These are phyloP conservation scores for Wallacemonas sp. DNA, from an alignment of 208 protist species.

Conservation along the genomic window DNA sequence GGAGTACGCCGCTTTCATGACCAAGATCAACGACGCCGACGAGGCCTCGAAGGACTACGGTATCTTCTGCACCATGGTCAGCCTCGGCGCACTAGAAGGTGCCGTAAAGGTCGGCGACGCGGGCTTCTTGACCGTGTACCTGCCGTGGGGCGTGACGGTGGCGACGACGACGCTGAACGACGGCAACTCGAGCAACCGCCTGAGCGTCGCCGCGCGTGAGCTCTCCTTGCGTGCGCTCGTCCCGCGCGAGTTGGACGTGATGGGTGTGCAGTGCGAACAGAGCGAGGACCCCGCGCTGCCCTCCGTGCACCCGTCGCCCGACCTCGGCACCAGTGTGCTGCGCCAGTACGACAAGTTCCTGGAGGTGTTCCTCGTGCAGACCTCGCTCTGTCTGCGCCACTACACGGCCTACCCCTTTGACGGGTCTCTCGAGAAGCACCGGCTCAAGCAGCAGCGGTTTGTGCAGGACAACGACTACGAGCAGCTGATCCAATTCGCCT, in stretches of 20 bases:
- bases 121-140: slow-evolving; percentile 54
- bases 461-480: slow-evolving; percentile 78
- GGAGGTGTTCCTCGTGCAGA: slow-evolving; percentile 74
- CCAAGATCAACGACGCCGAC: slow-evolving; percentile 45
- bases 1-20: slow-evolving; percentile 68
- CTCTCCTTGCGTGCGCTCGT: slow-evolving; percentile 51
- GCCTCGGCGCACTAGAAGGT: slow-evolving; percentile 40
- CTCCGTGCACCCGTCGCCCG: background rate
- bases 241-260: slow-evolving; percentile 20
- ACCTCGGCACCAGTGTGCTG: background rate
- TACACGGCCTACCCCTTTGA: slow-evolving; percentile 85
- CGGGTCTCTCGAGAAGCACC: slow-evolving; percentile 62
- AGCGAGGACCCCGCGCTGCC: background rate
- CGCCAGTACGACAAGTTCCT: slow-evolving; percentile 30
- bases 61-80: slow-evolving; percentile 55
- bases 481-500: slow-evolving; percentile 48
- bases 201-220: slow-evolving; percentile 44
- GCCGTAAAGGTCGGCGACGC: slow-evolving; percentile 48
- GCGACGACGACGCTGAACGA: slow-evolving; percentile 81
- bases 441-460: slow-evolving; percentile 66
- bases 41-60: slow-evolving; percentile 84
- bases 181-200: slow-evolving; percentile 78
- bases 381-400: slow-evolving; percentile 65
- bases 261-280: slow-evolving; percentile 2
- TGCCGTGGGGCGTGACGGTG: slow-evolving; percentile 63